Conservation (phyloP, 352 stramenopile genomes). For the Phytophthora tubulina region DNA sequence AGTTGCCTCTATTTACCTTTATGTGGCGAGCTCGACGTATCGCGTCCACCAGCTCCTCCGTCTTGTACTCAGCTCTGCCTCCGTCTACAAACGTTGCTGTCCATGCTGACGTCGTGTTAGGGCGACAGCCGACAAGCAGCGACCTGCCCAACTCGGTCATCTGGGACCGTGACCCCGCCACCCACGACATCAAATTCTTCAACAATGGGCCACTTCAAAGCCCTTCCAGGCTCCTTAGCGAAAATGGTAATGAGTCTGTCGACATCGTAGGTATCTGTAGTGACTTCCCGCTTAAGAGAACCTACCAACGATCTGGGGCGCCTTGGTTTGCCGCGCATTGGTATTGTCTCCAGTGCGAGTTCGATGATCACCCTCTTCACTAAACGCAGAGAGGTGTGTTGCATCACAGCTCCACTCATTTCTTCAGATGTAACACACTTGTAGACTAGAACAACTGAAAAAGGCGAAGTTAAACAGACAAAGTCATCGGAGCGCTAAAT, state of each 20-base stretch:
- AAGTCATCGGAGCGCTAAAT: no score
- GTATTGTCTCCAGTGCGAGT: no score
- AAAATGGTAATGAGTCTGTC: conserved; percentile 10
- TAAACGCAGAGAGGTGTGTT: no score
- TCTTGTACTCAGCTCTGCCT: neutral
- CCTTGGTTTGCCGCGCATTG: no score
- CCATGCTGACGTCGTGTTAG: conserved; percentile 10
- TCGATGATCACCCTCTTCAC: no score
- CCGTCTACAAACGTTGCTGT: conserved; percentile 13
- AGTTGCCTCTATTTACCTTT: no score
- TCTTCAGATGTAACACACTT: no score
- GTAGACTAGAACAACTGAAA: no score
- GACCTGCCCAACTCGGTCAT: conserved; percentile 8
- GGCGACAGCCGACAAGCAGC: conserved; percentile 12
- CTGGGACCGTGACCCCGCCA: neutral
- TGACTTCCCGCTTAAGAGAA: no score
- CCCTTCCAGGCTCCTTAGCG: neutral
- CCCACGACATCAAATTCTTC: conserved; percentile 10
- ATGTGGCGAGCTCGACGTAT: conserved; percentile 3
- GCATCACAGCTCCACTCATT: no score
- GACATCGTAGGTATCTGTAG: neutral
- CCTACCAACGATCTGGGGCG: no score
- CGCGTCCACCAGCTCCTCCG: conserved; percentile 14
- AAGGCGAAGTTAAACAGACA: no score
- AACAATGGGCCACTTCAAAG: conserved; percentile 12